A percentile compares a stretch with the other conserved stretches of the same genome.
Conservation (phyloP, 108 stramenopile species). For the Cyclotella cryptica region DNA sequence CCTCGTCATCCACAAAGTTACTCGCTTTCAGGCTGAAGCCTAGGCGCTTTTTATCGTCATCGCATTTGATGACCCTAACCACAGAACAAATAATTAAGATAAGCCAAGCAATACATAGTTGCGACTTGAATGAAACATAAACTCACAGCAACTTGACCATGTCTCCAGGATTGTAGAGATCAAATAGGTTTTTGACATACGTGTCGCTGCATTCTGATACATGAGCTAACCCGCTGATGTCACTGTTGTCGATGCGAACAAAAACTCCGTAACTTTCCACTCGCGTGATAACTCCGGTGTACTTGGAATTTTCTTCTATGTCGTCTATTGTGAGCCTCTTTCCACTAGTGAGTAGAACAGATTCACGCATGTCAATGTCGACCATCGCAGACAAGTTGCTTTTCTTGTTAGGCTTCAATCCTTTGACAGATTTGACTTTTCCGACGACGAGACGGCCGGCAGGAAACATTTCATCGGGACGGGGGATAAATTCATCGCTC, state of each 20-base stretch:
- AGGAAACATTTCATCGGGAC: conserved; percentile 84
- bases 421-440: conserved; percentile 73
- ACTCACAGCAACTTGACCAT: conserved; percentile 84
- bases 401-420: conserved; percentile 39
- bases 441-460: conserved; percentile 91
- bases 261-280: conserved; percentile 94
- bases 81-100: neutral
- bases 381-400: conserved; percentile 37
- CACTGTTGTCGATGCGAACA: conserved; percentile 87
- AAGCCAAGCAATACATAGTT: neutral
- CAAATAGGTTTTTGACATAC: conserved; percentile 75
- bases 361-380: conserved; percentile 86
- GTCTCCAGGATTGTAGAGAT: conserved; percentile 92
- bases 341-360: conserved; percentile 65
- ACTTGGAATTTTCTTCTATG: conserved; percentile 75
- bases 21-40: conserved; percentile 93
- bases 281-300: conserved; percentile 86
- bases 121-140: neutral
- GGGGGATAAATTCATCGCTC: conserved; percentile 83
- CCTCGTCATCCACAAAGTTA: conserved; percentile 88
- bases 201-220: conserved; percentile 91
- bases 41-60: conserved; percentile 67
- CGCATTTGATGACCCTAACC: conserved; percentile 77
- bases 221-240: conserved; percentile 91
- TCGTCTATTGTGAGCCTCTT: conserved; percentile 74